Percentiles rank a stretch among this genome's conserved stretches.
Conservation (phyloP, 2,329 filamentous ascomycete species). For the Ophiognomonia clavigignenti-juglandacearum region DNA sequence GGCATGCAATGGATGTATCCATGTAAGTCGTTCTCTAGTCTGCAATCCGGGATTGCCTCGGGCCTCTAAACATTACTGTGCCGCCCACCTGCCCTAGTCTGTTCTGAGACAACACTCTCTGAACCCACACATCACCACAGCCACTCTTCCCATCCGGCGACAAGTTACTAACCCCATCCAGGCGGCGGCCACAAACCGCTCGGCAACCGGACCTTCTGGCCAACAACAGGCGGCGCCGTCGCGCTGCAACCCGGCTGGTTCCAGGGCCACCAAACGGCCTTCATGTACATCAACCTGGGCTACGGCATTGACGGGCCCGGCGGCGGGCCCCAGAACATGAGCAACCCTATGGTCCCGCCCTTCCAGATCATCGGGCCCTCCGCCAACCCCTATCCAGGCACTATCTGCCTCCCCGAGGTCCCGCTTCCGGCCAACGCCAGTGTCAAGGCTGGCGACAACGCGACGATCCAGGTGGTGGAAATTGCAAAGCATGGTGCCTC, state of each 20-base stretch:
- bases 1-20: constrained; percentile 96
- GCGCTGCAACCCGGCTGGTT: constrained; percentile 96
- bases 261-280: constrained; percentile 74
- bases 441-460: constrained; percentile 77
- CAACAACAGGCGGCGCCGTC: constrained; percentile 78
- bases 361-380: constrained; percentile 80
- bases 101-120: too few species aligned
- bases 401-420: constrained; percentile 85
- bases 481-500: constrained; percentile 77
- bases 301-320: constrained; percentile 65
- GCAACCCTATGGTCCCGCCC: constrained; percentile 70
- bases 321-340: constrained; percentile 76
- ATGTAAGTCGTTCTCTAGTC: constrained; percentile 54
- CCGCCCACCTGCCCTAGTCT: constrained; percentile 33
- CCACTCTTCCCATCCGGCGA: too few species aligned
- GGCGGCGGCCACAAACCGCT: constrained; percentile 78
- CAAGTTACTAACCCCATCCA: too few species aligned
- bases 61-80: neutral
- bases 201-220: constrained; percentile 87
- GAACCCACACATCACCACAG: too few species aligned
- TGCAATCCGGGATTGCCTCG: neutral
- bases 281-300: constrained; percentile 89
- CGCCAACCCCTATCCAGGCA: constrained; percentile 81
- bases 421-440: constrained; percentile 69
- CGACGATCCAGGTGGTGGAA: constrained; percentile 86